Conservation (phyloP, 305 asterid species). For the Striga hermonthica region DNA sequence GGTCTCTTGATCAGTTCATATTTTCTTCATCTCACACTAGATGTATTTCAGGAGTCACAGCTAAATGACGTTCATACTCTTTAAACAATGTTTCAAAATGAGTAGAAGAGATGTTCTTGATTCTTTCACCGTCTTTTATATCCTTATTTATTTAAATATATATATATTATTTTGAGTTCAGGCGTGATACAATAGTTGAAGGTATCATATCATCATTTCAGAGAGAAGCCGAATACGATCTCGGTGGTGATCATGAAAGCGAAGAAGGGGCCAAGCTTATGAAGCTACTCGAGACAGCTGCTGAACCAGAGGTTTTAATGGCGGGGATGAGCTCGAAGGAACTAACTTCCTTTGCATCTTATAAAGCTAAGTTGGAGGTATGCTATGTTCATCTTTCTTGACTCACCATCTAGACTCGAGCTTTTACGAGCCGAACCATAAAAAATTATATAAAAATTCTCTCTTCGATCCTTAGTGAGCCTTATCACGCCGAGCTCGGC, state of each 20-base stretch:
- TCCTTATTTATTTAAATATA: neutral
- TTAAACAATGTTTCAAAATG: neutral
- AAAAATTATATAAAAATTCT: no score
- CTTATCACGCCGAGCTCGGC: no score
- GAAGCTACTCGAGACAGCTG: constrained; percentile 88
- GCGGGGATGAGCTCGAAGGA: constrained; percentile 94
- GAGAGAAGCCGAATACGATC: constrained; percentile 46
- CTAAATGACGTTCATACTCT: constrained; percentile 13
- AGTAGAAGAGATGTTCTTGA: neutral
- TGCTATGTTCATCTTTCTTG: constrained; percentile 22
- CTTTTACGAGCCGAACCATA: no score
- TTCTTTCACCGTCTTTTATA: no score
- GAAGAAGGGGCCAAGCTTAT: constrained; percentile 93
- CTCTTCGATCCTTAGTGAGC: no score
- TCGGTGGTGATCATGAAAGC: constrained; percentile 51
- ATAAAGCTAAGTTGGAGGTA: constrained; percentile 85
- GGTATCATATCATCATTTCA: constrained; percentile 70
- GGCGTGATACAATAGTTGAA: constrained; percentile 69
- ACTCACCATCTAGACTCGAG: constrained; percentile 20
- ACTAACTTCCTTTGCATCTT: constrained; percentile 67
- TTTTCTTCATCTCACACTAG: no score
- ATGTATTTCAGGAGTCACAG: neutral
- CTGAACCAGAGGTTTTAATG: constrained; percentile 95
- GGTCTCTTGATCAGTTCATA: no score
- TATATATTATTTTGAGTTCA: constrained; percentile 33